A percentile compares a stretch with the other conserved stretches of the same genome.
Conservation (phyloP, 2,329 filamentous ascomycete genomes). For the Tympanopsis confertula region DNA sequence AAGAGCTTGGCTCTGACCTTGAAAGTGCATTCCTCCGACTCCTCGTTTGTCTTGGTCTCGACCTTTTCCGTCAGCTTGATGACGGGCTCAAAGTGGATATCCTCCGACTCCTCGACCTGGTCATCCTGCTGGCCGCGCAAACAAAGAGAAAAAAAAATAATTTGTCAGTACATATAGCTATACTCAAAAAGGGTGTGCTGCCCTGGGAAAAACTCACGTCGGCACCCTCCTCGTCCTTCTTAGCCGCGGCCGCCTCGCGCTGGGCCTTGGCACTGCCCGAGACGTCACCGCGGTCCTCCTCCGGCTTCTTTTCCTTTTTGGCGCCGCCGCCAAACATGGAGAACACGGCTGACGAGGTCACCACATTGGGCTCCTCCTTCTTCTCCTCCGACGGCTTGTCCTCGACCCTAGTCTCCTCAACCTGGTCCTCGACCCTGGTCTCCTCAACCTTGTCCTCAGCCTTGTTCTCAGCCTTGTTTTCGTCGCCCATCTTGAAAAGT, state of each 20-base stretch:
- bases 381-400: slow-evolving; percentile 24
- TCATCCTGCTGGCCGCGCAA: slow-evolving; percentile 30
- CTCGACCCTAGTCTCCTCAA: slow-evolving; percentile 32
- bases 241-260: slow-evolving; percentile 43
- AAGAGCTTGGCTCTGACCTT: slow-evolving; percentile 99
- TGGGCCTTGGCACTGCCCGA: slow-evolving; percentile 81
- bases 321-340: slow-evolving; percentile 97
- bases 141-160: slow-evolving; percentile 2
- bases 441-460: slow-evolving; percentile 8
- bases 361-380: slow-evolving; percentile 24
- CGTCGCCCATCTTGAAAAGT: slow-evolving; percentile 3
- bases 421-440: background rate
- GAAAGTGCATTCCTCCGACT: slow-evolving; percentile 92
- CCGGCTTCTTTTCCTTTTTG: slow-evolving; percentile 89
- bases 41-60: slow-evolving; percentile 95
- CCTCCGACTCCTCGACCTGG: slow-evolving; percentile 73
- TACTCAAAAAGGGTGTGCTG: background rate
- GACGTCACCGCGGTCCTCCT: slow-evolving; percentile 73
- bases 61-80: slow-evolving; percentile 94
- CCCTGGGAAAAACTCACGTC: slow-evolving; percentile 30
- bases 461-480: slow-evolving; percentile 3
- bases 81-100: slow-evolving; percentile 95
- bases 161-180: background rate
- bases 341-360: slow-evolving; percentile 63
- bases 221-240: slow-evolving; percentile 37